These are phyloP conservation scores for Starmerella tilneyi DNA, from an alignment of 805 yeast species.

Conservation along the genomic window DNA sequence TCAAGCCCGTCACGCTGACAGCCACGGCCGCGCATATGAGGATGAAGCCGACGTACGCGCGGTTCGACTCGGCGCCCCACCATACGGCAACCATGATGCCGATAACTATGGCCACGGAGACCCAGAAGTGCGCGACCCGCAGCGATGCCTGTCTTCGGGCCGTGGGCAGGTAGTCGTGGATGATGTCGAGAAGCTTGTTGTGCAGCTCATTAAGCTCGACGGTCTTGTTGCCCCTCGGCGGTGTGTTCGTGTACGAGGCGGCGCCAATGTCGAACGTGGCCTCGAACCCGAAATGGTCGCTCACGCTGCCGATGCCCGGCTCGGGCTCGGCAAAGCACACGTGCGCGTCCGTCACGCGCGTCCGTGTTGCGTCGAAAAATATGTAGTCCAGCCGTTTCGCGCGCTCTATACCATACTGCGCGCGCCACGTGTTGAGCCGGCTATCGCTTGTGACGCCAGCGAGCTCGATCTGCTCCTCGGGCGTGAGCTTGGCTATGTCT, in stretches of 20 bases:
- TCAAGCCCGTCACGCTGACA: conserved; percentile 53
- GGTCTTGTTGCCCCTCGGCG: background rate
- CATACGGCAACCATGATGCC: conserved; percentile 47
- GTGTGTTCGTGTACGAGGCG: background rate
- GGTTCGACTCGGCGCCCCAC: conserved; percentile 44
- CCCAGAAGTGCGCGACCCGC: conserved; percentile 55
- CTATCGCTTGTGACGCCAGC: conserved; percentile 93
- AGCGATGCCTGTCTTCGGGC: conserved; percentile 50
- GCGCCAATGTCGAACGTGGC: conserved; percentile 23
- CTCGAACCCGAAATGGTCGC: conserved; percentile 78
- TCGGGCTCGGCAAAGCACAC: conserved; percentile 66
- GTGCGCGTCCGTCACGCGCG: conserved; percentile 49
- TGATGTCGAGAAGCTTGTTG: conserved; percentile 40
- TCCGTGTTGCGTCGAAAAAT: conserved; percentile 48
- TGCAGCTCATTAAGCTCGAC: conserved; percentile 29
- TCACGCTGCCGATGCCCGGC: conserved; percentile 61
- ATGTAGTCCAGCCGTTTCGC: conserved; percentile 91
- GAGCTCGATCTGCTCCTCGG: conserved; percentile 49
- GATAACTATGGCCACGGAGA: conserved; percentile 44
- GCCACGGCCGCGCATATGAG: conserved; percentile 48
- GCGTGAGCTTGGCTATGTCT: conserved; percentile 42
- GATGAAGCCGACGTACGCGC: conserved; percentile 58
- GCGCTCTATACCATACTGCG: conserved; percentile 41
- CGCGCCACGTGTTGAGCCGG: conserved; percentile 76
- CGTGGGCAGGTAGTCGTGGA: conserved; percentile 43